These are phyloP conservation scores for Macrolepiota dolichaula DNA, from an alignment of 768 basidiomycete genomes.

Conservation along the genomic window DNA sequence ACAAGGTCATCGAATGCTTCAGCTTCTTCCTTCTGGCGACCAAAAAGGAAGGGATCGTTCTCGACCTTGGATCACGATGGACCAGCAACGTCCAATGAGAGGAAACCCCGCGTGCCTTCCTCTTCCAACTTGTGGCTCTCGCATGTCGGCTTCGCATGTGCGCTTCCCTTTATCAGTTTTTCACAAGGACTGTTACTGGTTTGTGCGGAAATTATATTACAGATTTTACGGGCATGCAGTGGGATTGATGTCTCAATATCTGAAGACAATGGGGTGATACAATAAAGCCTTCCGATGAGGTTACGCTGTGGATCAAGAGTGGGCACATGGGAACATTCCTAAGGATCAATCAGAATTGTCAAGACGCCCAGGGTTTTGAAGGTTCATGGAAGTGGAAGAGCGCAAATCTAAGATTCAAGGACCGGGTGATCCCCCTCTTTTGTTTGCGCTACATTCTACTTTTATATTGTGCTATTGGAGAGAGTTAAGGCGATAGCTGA, in stretches of 20 bases:
- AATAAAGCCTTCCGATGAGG: background rate
- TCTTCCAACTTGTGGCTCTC: background rate
- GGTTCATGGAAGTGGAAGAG: background rate
- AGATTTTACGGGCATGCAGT: background rate
- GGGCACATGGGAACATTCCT: background rate
- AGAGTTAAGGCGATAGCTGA: background rate
- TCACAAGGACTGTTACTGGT: constrained; percentile 5
- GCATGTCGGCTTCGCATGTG: background rate
- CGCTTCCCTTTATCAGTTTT: background rate
- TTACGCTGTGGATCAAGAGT: background rate
- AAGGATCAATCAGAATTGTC: background rate
- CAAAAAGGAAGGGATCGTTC: background rate
- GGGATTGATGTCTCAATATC: background rate
- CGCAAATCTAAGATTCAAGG: background rate
- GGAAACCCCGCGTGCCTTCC: background rate
- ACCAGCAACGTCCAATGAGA: background rate
- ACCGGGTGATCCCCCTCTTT: background rate
- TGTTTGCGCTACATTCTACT: background rate
- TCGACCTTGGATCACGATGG: background rate
- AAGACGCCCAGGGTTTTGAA: background rate
- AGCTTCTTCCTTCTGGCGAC: background rate
- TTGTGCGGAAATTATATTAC: background rate
- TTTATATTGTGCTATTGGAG: background rate
- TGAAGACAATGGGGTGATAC: background rate
- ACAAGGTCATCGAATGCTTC: background rate